Evolutionary conservation across 2,329 filamentous ascomycete genomes (phyloP).

Genomic region (Epichloe bromicola): DNA sequence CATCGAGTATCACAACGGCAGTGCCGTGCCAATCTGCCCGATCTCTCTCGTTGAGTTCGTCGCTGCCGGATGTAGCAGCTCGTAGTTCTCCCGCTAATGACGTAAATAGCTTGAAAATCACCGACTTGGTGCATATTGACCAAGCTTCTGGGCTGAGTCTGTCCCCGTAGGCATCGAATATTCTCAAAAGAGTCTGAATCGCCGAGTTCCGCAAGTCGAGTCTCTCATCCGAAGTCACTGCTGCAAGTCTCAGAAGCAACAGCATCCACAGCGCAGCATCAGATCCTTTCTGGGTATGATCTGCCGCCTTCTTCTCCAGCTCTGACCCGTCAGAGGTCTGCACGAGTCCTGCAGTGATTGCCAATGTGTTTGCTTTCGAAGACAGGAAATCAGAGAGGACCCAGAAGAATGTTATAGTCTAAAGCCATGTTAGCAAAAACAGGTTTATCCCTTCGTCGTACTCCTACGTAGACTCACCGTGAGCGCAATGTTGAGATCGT

Average conservation of each 20-base stretch:
- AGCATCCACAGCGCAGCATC: conserved; percentile 69
- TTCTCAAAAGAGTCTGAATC: conserved; percentile 79
- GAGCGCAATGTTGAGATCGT: conserved; percentile 89
- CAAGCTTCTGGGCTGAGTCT: conserved; percentile 66
- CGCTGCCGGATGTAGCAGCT: conserved; percentile 22
- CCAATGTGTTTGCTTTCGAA: conserved; percentile 42
- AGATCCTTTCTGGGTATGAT: conserved; percentile 45
- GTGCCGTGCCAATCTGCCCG: conserved; percentile 58
- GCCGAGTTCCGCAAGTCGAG: conserved; percentile 74
- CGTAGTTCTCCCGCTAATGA: conserved; percentile 50
- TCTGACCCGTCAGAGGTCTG: conserved; percentile 36
- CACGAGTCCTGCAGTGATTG: conserved; percentile 44
- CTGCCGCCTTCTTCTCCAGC: conserved; percentile 43
- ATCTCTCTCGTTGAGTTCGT: conserved; percentile 27
- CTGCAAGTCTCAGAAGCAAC: conserved; percentile 56
- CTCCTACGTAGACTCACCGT: conserved; percentile 43
- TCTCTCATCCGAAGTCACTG: conserved; percentile 57
- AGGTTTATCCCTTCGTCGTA: neutral
- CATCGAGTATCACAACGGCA: conserved; percentile 58
- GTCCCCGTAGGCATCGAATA: conserved; percentile 84
- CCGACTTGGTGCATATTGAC: conserved; percentile 68
- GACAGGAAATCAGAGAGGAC: conserved; percentile 82
- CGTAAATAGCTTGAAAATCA: conserved; percentile 66
- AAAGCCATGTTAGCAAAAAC: neutral
- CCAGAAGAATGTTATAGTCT: conserved; percentile 94